Evolutionary conservation across 257 asterid genomes (phyloP).

Genomic region (Striga asiatica): DNA sequence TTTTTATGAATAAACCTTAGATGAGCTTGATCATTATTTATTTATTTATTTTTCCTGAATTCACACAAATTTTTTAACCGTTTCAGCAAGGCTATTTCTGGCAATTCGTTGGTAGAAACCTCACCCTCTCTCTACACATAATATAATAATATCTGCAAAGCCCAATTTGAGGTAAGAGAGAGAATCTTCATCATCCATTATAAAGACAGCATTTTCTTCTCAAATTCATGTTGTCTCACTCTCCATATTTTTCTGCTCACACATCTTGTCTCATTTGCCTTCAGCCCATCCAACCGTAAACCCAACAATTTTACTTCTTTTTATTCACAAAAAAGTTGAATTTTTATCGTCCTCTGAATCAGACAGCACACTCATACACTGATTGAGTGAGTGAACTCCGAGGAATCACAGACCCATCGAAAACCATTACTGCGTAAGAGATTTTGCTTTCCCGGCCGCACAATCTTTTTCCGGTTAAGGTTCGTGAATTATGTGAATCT

Average conservation of each 20-base stretch:
- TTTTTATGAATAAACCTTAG: too few relatives aligned
- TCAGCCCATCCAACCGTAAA: conserved; percentile 1
- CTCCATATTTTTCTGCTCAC: conserved; percentile 3
- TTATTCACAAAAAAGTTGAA: too few relatives aligned
- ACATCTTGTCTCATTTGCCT: not conserved
- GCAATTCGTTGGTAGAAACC: too few relatives aligned
- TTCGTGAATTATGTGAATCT: conserved; percentile 18
- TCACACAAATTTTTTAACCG: too few relatives aligned
- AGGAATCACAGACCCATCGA: conserved; percentile 17
- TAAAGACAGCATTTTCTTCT: conserved; percentile 4
- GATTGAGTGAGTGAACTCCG: conserved; percentile 1
- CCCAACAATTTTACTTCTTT: not conserved
- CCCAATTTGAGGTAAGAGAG: not conserved
- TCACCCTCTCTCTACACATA: not conserved
- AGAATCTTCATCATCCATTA: conserved; percentile 17
- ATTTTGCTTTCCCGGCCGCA: not conserved
- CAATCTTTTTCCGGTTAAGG: not conserved
- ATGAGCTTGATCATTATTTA: too few relatives aligned
- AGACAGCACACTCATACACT: conserved; percentile 10
- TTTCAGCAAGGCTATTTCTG: too few relatives aligned
- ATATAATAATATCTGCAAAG: not conserved
- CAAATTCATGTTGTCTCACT: conserved; percentile 18
- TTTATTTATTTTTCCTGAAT: too few relatives aligned
- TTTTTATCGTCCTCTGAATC: conserved; percentile 16
- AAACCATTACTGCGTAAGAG: conserved; percentile 19